A percentile compares a stretch with the other conserved stretches of the same genome.
These are phyloP conservation scores for Pichia phayaonensis DNA, from an alignment of 805 yeast species.

Conservation along the genomic window DNA sequence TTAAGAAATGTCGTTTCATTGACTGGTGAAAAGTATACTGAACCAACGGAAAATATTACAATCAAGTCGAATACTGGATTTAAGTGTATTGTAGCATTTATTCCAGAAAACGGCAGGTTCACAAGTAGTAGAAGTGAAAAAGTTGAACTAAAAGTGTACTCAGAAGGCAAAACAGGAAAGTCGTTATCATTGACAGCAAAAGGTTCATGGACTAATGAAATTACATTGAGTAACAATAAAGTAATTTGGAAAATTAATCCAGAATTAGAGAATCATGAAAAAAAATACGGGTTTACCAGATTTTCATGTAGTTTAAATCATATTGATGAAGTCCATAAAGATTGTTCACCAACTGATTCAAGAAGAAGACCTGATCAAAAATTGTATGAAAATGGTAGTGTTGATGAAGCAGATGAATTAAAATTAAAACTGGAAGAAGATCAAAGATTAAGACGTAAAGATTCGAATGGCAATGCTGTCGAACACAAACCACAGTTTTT, in stretches of 20 bases:
- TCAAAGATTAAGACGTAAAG: conserved; percentile 72
- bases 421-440: conserved; percentile 67
- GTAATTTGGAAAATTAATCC: conserved; percentile 68
- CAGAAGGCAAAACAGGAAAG: conserved; percentile 27
- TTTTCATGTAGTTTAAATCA: conserved; percentile 80
- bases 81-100: conserved; percentile 62
- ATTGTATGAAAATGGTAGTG: conserved; percentile 59
- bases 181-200: conserved; percentile 30
- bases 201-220: conserved; percentile 82
- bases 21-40: conserved; percentile 92
- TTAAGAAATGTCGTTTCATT: conserved; percentile 63
- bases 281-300: conserved; percentile 78
- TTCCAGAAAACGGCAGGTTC: conserved; percentile 74
- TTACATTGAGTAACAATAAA: conserved; percentile 37
- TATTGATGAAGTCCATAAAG: conserved; percentile 63
- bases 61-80: conserved; percentile 63
- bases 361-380: conserved; percentile 83
- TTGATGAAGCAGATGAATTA: conserved; percentile 62
- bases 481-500: conserved; percentile 59
- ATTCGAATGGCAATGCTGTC: conserved; percentile 37
- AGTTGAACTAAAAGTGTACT: conserved; percentile 36
- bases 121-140: conserved; percentile 79
- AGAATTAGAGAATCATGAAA: conserved; percentile 47
- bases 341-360: conserved; percentile 80
- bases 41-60: conserved; percentile 66